A percentile compares a stretch with the other conserved stretches of the same genome.
Conservation (phyloP, 306 rosid species). For the Sicyos edulis region DNA sequence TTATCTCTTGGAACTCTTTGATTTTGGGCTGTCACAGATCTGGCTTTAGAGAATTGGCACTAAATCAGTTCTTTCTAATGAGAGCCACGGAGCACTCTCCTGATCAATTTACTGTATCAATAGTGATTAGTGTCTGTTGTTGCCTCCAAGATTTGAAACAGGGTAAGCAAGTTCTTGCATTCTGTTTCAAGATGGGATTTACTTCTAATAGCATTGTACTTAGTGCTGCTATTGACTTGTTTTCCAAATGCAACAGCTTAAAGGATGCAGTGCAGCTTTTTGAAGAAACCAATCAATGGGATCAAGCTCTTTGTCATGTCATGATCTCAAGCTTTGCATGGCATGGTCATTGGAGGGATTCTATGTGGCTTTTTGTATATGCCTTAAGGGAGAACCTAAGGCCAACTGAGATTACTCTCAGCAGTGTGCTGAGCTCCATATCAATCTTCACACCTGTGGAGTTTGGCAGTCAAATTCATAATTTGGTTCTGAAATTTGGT, state of each 20-base stretch:
- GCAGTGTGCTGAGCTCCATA: slow-evolving; percentile 55
- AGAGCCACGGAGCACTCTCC: slow-evolving; percentile 38
- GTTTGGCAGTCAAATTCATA: slow-evolving; percentile 59
- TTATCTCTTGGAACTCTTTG: slow-evolving; percentile 73
- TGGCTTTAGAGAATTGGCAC: slow-evolving; percentile 48
- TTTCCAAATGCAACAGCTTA: slow-evolving; percentile 85
- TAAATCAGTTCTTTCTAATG: slow-evolving; percentile 49
- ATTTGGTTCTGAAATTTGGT: slow-evolving; percentile 57
- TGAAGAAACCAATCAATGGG: slow-evolving; percentile 48
- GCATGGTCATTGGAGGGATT: slow-evolving; percentile 46
- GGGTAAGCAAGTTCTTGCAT: slow-evolving; percentile 73
- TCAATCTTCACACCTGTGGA: slow-evolving; percentile 46
- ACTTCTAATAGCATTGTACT: slow-evolving; percentile 61
- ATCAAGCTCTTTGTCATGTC: slow-evolving; percentile 55
- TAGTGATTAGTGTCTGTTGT: slow-evolving; percentile 55
- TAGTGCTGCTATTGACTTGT: slow-evolving; percentile 74
- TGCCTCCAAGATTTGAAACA: slow-evolving; percentile 50
- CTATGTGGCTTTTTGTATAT: slow-evolving; percentile 46
- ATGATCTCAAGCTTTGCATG: slow-evolving; percentile 72
- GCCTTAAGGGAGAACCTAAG: slow-evolving; percentile 56
- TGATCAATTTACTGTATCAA: slow-evolving; percentile 63
- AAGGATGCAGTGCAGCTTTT: slow-evolving; percentile 54
- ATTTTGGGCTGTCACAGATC: slow-evolving; percentile 58
- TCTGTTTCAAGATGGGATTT: slow-evolving; percentile 67
- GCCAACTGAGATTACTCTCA: slow-evolving; percentile 62